Percentiles rank a stretch among this genome's conserved stretches.
These are phyloP conservation scores for Nidularia sp. DNA, from an alignment of 768 basidiomycete species.

Conservation along the genomic window DNA sequence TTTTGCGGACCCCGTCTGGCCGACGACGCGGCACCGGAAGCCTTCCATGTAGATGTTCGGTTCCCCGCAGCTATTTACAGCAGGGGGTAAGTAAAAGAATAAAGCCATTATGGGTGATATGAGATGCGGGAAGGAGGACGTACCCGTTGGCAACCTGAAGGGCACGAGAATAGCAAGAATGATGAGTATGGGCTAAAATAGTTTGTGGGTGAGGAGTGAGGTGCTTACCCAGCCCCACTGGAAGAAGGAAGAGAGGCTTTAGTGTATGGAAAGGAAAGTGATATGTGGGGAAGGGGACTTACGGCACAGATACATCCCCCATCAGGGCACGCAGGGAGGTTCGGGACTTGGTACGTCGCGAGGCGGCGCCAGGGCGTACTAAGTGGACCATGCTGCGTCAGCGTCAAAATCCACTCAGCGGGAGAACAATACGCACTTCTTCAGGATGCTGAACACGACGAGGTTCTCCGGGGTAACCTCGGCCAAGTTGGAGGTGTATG, in stretches of 20 bases:
- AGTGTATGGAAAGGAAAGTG: neutral
- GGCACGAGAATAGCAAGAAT: neutral
- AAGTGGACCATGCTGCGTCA: neutral
- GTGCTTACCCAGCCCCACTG: constrained; percentile 28
- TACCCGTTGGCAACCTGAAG: neutral
- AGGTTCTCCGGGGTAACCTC: constrained; percentile 28
- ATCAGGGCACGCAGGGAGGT: constrained; percentile 28
- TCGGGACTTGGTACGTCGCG: constrained; percentile 28
- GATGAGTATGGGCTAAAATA: no score
- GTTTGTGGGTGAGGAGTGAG: neutral
- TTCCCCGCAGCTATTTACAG: constrained; percentile 13
- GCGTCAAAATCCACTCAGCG: neutral
- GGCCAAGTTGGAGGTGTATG: constrained; percentile 27
- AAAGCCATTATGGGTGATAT: neutral
- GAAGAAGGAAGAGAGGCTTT: neutral
- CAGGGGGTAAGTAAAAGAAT: neutral
- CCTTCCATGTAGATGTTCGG: constrained; percentile 25
- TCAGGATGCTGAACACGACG: constrained; percentile 26
- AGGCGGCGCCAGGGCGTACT: constrained; percentile 34
- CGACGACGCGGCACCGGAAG: constrained; percentile 18
- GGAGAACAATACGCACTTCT: constrained; percentile 19
- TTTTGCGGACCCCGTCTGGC: constrained; percentile 9
- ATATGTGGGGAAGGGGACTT: constrained; percentile 4
- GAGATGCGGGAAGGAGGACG: neutral
- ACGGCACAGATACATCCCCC: constrained; percentile 33